Conservation (phyloP, 106 monocot genomes). For the Phalaenopsis equestris region DNA sequence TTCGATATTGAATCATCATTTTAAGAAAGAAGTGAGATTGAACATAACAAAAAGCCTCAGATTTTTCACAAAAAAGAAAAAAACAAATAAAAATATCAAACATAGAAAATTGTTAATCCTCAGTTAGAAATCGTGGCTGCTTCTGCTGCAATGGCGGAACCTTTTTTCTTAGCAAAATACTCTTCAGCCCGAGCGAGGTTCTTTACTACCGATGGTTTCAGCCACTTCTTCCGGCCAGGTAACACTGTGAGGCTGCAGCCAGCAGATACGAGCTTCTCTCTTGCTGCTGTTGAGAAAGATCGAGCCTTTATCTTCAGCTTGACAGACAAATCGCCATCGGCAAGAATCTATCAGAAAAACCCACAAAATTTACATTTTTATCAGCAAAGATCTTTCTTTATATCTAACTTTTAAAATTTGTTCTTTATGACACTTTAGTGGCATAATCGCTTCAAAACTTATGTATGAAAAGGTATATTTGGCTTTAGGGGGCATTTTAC, state of each 20-base stretch:
- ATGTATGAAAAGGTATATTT: too few species aligned
- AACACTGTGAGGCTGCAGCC: constrained; percentile 71
- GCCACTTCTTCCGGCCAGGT: constrained; percentile 85
- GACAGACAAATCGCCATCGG: constrained; percentile 60
- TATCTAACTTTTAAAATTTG: too few species aligned
- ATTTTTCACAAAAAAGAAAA: too few species aligned
- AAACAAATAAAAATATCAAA: too few species aligned
- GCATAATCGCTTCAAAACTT: too few species aligned
- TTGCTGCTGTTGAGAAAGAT: constrained; percentile 67
- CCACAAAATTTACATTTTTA: not conserved
- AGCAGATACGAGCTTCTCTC: constrained; percentile 74
- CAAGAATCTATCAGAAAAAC: constrained; percentile 47
- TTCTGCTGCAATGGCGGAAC: constrained; percentile 16
- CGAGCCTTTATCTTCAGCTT: constrained; percentile 80
- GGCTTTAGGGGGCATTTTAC: not conserved
- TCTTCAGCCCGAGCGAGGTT: constrained; percentile 82
- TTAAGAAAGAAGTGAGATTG: too few species aligned
- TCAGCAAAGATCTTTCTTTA: too few species aligned
- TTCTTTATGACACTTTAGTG: too few species aligned
- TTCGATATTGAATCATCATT: too few species aligned
- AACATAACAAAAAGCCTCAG: too few species aligned
- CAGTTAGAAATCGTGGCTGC: too few species aligned
- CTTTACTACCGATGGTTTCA: constrained; percentile 79
- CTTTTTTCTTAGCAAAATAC: constrained; percentile 85
- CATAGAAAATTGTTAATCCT: too few species aligned